These are phyloP conservation scores for Moesziomyces antarcticus DNA, from an alignment of 1,284 basidiomycete species.

Conservation along the genomic window DNA sequence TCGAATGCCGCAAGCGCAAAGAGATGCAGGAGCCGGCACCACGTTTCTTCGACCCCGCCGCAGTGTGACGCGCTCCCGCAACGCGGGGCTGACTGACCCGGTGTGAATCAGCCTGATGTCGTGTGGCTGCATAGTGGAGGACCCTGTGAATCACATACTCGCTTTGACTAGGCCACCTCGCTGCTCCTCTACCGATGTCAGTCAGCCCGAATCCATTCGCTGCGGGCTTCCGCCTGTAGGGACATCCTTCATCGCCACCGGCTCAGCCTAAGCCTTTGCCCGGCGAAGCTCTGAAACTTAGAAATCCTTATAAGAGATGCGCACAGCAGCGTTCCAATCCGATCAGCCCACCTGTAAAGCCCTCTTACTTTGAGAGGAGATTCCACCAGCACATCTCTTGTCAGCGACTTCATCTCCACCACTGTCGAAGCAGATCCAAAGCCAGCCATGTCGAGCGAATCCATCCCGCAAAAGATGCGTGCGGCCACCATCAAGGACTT, in stretches of 20 bases:
- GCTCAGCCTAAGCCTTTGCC: too few species aligned
- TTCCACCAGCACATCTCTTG: not conserved
- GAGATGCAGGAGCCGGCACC: too few species aligned
- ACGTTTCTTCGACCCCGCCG: too few species aligned
- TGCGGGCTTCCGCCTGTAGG: too few species aligned
- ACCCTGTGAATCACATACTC: not conserved
- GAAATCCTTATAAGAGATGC: too few species aligned
- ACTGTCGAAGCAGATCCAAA: not conserved
- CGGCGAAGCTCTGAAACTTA: too few species aligned
- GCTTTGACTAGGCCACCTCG: not conserved
- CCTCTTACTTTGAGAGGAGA: too few species aligned
- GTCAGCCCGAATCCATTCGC: not conserved
- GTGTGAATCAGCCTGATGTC: slow-evolving; percentile 27
- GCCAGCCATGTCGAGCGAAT: slow-evolving; percentile 36
- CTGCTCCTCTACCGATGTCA: not conserved
- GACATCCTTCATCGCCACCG: too few species aligned
- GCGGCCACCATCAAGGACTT: slow-evolving; percentile 56
- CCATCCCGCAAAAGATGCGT: slow-evolving; percentile 53
- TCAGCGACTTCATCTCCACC: not conserved
- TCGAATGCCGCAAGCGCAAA: too few species aligned
- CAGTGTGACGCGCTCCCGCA: not conserved
- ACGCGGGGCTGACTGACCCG: not conserved
- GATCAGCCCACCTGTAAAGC: too few species aligned
- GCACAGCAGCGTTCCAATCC: too few species aligned
- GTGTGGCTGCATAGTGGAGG: slow-evolving; percentile 4